Evolutionary conservation across 148 eudicot species (phyloP).

Genomic region (Rhododendron henanense): DNA sequence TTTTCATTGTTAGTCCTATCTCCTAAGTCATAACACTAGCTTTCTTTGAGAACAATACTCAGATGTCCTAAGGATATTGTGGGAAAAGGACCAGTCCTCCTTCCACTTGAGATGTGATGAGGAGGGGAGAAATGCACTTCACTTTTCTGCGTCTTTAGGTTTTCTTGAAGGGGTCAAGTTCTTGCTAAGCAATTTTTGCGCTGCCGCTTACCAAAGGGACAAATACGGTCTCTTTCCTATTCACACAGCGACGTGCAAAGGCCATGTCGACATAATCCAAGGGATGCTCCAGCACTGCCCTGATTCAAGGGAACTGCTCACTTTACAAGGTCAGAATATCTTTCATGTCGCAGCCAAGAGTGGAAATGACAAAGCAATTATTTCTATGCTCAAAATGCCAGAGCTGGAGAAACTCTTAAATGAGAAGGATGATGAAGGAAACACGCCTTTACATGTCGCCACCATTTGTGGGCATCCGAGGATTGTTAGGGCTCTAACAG

Average conservation of each 20-base stretch:
- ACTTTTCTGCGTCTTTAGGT: slow-evolving; percentile 15
- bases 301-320: slow-evolving; percentile 26
- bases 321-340: slow-evolving; percentile 17
- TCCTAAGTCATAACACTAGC: background rate
- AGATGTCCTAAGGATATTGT: slow-evolving; percentile 21
- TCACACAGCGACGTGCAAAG: slow-evolving; percentile 21
- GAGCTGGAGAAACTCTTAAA: slow-evolving; percentile 18
- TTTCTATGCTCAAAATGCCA: slow-evolving; percentile 13
- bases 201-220: slow-evolving; percentile 17
- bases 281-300: slow-evolving; percentile 19
- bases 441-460: slow-evolving; percentile 32
- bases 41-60: background rate
- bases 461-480: slow-evolving; percentile 17
- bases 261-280: slow-evolving; percentile 13
- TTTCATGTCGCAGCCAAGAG: slow-evolving; percentile 24
- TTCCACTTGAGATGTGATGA: slow-evolving; percentile 14
- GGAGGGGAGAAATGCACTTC: slow-evolving; percentile 23
- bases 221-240: slow-evolving; percentile 19
- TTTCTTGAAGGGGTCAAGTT: slow-evolving; percentile 22
- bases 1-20: background rate
- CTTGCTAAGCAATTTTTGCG: slow-evolving; percentile 8
- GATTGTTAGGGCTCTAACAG: slow-evolving; percentile 11
- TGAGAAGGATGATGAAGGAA: slow-evolving; percentile 27
- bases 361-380: slow-evolving; percentile 9
- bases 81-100: slow-evolving; percentile 19